Percentiles rank a stretch among this genome's conserved stretches.
These are phyloP conservation scores for Xanthoceras sorbifolium DNA, from an alignment of 345 rosid genomes.

Conservation along the genomic window DNA sequence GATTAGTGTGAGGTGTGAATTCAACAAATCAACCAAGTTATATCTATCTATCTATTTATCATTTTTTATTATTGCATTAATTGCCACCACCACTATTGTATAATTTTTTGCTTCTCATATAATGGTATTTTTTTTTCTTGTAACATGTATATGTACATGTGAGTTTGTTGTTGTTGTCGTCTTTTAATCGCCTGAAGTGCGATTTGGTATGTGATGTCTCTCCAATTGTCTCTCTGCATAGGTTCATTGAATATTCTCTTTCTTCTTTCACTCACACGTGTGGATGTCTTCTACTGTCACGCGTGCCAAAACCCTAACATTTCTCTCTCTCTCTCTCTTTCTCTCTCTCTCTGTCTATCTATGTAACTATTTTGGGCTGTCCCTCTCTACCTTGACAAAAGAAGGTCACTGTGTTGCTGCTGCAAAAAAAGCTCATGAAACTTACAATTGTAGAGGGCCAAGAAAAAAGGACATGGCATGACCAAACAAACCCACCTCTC, in stretches of 20 bases:
- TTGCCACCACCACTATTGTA: no score
- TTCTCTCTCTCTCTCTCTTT: background rate
- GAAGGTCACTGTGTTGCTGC: slow-evolving; percentile 15
- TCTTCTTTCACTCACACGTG: slow-evolving; percentile 13
- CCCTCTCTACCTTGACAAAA: slow-evolving; percentile 21
- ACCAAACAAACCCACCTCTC: background rate
- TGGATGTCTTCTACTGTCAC: slow-evolving; percentile 21
- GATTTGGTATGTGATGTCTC: background rate
- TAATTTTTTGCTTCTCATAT: no score
- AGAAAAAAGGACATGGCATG: slow-evolving; percentile 20
- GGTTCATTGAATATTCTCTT: background rate
- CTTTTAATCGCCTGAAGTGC: background rate
- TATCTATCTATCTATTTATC: no score
- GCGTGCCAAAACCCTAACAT: slow-evolving; percentile 14
- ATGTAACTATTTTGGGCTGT: background rate
- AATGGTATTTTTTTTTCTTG: no score
- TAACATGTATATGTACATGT: background rate
- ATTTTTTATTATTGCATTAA: no score
- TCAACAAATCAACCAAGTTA: no score
- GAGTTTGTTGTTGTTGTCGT: background rate
- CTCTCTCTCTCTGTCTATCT: background rate
- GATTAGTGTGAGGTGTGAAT: no score
- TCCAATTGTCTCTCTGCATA: background rate
- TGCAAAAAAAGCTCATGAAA: background rate
- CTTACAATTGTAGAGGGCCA: slow-evolving; percentile 7